These are phyloP conservation scores for Chalara sp. DNA, from an alignment of 2,329 filamentous ascomycete species.

Conservation along the genomic window DNA sequence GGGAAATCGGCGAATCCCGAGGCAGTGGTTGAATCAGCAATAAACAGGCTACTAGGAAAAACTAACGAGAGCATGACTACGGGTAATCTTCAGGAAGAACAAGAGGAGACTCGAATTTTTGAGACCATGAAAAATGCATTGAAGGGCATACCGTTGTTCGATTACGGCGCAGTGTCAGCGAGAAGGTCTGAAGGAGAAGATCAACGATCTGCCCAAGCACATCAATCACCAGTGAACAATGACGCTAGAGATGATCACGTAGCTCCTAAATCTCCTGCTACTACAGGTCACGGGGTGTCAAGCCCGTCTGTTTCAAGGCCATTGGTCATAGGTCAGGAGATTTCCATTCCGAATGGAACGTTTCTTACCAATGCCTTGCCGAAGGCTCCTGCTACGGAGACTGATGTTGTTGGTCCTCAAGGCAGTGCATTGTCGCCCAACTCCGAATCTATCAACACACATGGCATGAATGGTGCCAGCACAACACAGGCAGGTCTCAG, in stretches of 20 bases:
- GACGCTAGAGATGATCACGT: conserved; percentile 12
- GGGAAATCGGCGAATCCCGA: conserved; percentile 16
- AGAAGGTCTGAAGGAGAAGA: background rate
- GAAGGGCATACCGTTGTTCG: background rate
- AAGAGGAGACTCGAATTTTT: background rate
- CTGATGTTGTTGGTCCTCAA: no score
- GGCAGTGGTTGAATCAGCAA: conserved; percentile 23
- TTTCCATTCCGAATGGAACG: no score
- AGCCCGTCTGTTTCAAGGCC: conserved; percentile 21
- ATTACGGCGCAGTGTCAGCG: background rate
- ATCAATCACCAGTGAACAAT: conserved; percentile 10
- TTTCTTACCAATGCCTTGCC: no score
- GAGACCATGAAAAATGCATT: conserved; percentile 22
- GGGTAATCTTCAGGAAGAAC: conserved; percentile 13
- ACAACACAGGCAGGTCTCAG: conserved; percentile 7
- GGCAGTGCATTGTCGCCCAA: no score
- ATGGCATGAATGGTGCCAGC: conserved; percentile 11
- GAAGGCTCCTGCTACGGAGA: no score
- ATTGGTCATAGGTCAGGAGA: conserved; percentile 17
- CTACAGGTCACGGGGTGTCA: conserved; percentile 10
- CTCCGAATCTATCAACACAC: background rate
- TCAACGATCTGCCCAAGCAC: conserved; percentile 9
- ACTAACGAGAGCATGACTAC: conserved; percentile 16
- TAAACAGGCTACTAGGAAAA: conserved; percentile 23
- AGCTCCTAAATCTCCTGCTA: conserved; percentile 12